Evolutionary conservation across 169 alveolate genomes (phyloP), one percentile per base, ranked within the genome.

Genomic region (Cryptosporidium canis): DNA sequence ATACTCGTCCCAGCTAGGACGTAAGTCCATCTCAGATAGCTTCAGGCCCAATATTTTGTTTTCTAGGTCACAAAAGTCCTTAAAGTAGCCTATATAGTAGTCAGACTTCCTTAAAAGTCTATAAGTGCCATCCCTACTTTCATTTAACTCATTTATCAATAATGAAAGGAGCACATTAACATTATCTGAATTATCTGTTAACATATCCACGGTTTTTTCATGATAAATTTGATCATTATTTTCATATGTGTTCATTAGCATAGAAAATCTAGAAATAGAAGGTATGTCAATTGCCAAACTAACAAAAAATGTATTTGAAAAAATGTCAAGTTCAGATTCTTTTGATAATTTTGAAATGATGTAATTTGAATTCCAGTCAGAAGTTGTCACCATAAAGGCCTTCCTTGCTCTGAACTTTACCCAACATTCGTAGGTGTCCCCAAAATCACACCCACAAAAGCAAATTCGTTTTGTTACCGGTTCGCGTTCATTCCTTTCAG

Each of bases 1-100:
- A 66, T 95, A 95, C 31, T 92, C 68, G 56, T 94, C 95, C 96
- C 96, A 95, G 33, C 61, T 67, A 16, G 95, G 95, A 6, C 95
- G 43, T 55, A 53, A 56, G 35, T 55, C 56, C 18, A 72, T 12
- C 21, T 51, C 55, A 37, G 35, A 35, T 35, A 56, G 7, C 7
- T 29, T 45, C 3, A 56, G 29, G 12, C 35, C 21, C 35, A n/a
- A 9, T 8, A 72, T 9, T 35, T 72, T 37, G 12, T 9, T 51
- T 55, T 72, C 85, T 35, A 72, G 55, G 55, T 72, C 71, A 21
- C 33, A 27, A 24, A 53, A 55, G 21, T 56, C 47, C 21, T 55
- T 39, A 55, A 55, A 35, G 35, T 43, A 18, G 27, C 65, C n/a
- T n/a, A 72, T 39, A 51, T n/a, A 56, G 18, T 24, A 37, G 41